These are phyloP conservation scores for Cladophialophora yegresii DNA, from an alignment of 2,329 filamentous ascomycete species.

Conservation along the genomic window DNA sequence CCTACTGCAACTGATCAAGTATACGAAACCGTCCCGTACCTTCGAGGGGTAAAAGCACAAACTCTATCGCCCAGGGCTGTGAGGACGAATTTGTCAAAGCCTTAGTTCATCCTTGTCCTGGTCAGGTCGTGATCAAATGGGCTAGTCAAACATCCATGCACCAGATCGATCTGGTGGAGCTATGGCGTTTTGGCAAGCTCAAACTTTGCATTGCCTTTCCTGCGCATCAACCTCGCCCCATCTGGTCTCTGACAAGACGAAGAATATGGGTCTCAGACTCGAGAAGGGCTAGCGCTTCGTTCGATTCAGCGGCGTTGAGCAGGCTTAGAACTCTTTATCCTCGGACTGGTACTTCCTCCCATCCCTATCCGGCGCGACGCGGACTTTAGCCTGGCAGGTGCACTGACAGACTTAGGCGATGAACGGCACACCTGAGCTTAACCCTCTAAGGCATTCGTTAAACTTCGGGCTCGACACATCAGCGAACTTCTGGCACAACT, in stretches of 20 bases:
- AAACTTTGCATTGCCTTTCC: conserved; percentile 22
- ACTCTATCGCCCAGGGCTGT: conserved; percentile 7
- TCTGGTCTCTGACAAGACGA: conserved; percentile 14
- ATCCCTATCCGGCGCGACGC: conserved; percentile 13
- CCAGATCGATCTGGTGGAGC: conserved; percentile 33
- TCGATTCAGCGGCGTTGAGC: conserved; percentile 7
- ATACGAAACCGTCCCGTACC: background rate
- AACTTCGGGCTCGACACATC: conserved; percentile 16
- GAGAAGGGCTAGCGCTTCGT: conserved; percentile 13
- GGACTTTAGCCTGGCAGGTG: conserved; percentile 12
- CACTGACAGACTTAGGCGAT: conserved; percentile 15
- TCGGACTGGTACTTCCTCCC: conserved; percentile 5
- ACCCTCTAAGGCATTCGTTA: conserved; percentile 10
- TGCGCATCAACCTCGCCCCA: conserved; percentile 20
- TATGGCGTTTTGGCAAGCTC: conserved; percentile 20
- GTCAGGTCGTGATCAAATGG: conserved; percentile 16
- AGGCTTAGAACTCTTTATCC: conserved; percentile 1
- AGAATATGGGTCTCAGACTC: conserved; percentile 13
- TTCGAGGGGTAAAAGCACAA: background rate
- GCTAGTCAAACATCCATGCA: conserved; percentile 20
- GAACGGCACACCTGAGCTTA: conserved; percentile 12
- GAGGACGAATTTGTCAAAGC: conserved; percentile 32
- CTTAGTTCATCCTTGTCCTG: conserved; percentile 17
- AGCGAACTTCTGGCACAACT: conserved; percentile 4
- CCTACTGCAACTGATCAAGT: background rate